phyloP scores from a whole-genome alignment of 768 basidiomycete species.

The Suillus clintonianus region DNA sequence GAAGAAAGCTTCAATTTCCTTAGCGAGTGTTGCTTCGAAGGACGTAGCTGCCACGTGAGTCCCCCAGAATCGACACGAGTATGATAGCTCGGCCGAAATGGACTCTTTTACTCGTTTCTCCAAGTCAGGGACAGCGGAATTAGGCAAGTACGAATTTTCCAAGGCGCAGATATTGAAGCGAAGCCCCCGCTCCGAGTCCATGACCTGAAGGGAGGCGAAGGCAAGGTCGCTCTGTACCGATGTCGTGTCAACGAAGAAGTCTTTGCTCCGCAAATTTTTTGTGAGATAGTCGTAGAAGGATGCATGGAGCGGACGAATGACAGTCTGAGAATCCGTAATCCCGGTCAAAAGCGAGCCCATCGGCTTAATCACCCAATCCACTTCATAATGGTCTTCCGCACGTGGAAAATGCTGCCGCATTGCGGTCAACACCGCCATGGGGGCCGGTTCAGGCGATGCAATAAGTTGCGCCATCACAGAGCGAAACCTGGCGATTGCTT shows the following conservation, averaged over 20 bases:
- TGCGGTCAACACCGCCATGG: not conserved
- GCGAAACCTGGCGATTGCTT: conserved; percentile 1
- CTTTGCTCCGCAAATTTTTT: conserved; percentile 8
- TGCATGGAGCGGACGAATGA: conserved; percentile 21
- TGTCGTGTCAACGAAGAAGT: conserved; percentile 12
- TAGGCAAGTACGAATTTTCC: conserved; percentile 26
- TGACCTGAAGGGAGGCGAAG: conserved; percentile 21
- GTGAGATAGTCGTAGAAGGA: conserved; percentile 30
- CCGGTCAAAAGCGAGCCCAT: too few species aligned
- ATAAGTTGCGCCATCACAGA: not conserved
- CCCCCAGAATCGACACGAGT: conserved; percentile 34
- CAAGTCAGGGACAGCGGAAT: conserved; percentile 20
- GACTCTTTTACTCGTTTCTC: conserved; percentile 10
- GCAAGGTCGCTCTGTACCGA: conserved; percentile 9
- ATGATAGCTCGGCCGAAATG: conserved; percentile 29
- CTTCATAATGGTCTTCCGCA: too few species aligned
- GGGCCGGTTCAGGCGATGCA: not conserved
- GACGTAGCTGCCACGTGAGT: conserved; percentile 24
- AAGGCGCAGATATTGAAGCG: conserved; percentile 5
- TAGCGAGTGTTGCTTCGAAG: not conserved
- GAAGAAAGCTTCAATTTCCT: conserved; percentile 21
- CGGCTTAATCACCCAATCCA: too few species aligned
- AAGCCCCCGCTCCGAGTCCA: conserved; percentile 28
- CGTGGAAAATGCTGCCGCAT: not conserved
- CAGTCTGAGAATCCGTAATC: not conserved